phyloP scores from a whole-genome alignment of 1,284 basidiomycete genomes.

The Rugosomyces carneus region DNA sequence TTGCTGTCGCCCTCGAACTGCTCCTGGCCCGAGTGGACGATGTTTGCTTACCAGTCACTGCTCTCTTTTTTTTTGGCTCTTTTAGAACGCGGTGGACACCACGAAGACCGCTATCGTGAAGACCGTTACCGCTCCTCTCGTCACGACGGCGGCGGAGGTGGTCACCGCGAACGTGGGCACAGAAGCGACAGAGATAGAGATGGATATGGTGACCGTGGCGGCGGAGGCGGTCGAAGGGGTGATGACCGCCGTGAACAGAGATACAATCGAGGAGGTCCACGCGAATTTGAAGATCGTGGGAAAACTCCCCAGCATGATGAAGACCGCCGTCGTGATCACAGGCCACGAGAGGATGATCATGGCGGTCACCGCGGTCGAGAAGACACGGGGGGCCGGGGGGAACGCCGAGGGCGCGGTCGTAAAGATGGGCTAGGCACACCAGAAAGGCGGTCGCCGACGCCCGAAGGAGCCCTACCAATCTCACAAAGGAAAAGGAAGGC shows the following conservation, averaged over 20 bases:
- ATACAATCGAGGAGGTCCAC: constrained; percentile 27
- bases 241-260: constrained; percentile 37
- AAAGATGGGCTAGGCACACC: constrained; percentile 59
- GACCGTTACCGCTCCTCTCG: constrained; percentile 33
- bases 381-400: constrained; percentile 17
- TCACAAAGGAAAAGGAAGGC: constrained; percentile 83
- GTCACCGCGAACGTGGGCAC: constrained; percentile 29
- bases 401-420: constrained; percentile 23
- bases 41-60: constrained; percentile 41
- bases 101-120: too few relatives aligned
- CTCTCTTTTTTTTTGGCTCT: constrained; percentile 37
- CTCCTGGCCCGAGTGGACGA: constrained; percentile 26
- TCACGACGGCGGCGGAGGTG: constrained; percentile 32
- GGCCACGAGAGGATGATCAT: constrained; percentile 44
- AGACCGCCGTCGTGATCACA: constrained; percentile 40
- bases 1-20: constrained; percentile 23
- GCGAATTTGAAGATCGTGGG: constrained; percentile 39
- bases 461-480: constrained; percentile 77
- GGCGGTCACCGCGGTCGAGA: constrained; percentile 22
- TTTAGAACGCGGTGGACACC: constrained; percentile 46
- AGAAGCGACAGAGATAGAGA: constrained; percentile 43
- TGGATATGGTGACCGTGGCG: constrained; percentile 22
- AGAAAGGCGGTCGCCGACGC: constrained; percentile 84
- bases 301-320: constrained; percentile 35
- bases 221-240: constrained; percentile 21